Evolutionary conservation across 2,329 filamentous ascomycete species (phyloP).

Genomic region (Trichophyton simii): DNA sequence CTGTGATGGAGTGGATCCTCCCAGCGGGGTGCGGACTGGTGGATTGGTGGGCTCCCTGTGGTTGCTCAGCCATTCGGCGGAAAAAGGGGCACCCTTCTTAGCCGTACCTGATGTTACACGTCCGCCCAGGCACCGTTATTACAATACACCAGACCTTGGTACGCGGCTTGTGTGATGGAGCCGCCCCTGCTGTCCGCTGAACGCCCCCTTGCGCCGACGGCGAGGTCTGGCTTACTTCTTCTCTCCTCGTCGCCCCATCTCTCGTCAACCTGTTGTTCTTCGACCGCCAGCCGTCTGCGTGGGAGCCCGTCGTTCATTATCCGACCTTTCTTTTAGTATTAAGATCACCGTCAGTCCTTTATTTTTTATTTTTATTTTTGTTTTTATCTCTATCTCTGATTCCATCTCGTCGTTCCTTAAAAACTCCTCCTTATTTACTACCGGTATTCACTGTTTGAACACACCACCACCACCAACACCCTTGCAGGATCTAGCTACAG

Average conservation of each 20-base stretch:
- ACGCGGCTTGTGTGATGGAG: conserved; percentile 5
- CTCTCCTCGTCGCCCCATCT: conserved; percentile 1
- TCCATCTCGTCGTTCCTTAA: conserved; percentile 11
- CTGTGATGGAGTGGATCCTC: background rate
- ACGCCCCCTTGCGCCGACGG: background rate
- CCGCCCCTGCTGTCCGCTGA: conserved; percentile 2
- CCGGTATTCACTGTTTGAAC: background rate
- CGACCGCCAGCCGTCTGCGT: conserved; percentile 1
- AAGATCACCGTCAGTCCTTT: conserved; percentile 11
- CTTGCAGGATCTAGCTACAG: conserved; percentile 1
- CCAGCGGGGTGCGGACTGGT: conserved; percentile 1
- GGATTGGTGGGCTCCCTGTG: background rate
- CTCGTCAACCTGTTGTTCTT: background rate
- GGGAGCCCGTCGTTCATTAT: conserved; percentile 2
- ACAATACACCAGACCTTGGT: conserved; percentile 3
- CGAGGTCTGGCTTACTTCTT: conserved; percentile 3
- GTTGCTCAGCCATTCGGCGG: conserved; percentile 1
- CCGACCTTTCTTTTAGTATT: conserved; percentile 6
- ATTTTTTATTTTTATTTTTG: conserved; percentile 5
- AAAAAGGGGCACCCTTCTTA: conserved; percentile 1
- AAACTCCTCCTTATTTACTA: background rate
- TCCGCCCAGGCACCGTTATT: conserved; percentile 4
- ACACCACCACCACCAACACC: background rate
- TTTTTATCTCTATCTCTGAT: conserved; percentile 11
- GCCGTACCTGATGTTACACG: conserved; percentile 2